Percentiles rank a stretch among this genome's conserved stretches.
Evolutionary conservation across 1,284 basidiomycete species (phyloP).

Genomic region (Coriolopsis trogii): DNA sequence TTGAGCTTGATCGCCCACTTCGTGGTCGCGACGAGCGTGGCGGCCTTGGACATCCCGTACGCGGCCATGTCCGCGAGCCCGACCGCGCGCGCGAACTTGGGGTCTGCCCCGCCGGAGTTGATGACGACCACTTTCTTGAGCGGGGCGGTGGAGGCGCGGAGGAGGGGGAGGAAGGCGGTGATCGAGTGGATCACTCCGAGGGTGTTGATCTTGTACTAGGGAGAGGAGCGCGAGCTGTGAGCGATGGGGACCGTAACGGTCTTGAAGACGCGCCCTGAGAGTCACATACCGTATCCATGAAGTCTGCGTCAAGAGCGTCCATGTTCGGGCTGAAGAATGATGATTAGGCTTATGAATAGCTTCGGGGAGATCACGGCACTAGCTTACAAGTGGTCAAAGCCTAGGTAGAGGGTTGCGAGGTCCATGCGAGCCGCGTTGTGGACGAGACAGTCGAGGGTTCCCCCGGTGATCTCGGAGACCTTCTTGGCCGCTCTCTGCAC

Average conservation of each 20-base stretch:
- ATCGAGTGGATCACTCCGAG: slow-evolving; percentile 40
- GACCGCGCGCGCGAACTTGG: slow-evolving; percentile 27
- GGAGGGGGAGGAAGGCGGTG: slow-evolving; percentile 41
- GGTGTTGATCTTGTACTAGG: slow-evolving; percentile 39
- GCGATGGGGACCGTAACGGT: no score
- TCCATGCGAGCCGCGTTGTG: slow-evolving; percentile 30
- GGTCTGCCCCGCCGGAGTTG: slow-evolving; percentile 34
- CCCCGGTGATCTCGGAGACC: slow-evolving; percentile 25
- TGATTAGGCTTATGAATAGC: not conserved
- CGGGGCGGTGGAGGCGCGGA: slow-evolving; percentile 32
- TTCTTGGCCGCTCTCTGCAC: slow-evolving; percentile 5
- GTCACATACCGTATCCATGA: slow-evolving; percentile 11
- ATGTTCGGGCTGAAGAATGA: slow-evolving; percentile 6
- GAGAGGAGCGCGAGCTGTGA: not conserved
- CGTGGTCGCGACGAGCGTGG: slow-evolving; percentile 39
- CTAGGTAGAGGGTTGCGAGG: not conserved
- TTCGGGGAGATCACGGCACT: not conserved
- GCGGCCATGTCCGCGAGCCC: slow-evolving; percentile 21
- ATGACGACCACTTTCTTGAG: slow-evolving; percentile 43
- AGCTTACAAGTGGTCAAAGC: slow-evolving; percentile 6
- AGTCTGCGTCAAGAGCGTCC: slow-evolving; percentile 19
- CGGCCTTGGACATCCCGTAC: slow-evolving; percentile 42
- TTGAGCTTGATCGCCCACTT: slow-evolving; percentile 41
- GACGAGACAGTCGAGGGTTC: slow-evolving; percentile 33
- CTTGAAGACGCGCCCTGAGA: not conserved